Percentiles rank a stretch among this genome's conserved stretches.
Conservation (phyloP, 2,329 filamentous ascomycete species). For the Emericellopsis cladophorae region DNA sequence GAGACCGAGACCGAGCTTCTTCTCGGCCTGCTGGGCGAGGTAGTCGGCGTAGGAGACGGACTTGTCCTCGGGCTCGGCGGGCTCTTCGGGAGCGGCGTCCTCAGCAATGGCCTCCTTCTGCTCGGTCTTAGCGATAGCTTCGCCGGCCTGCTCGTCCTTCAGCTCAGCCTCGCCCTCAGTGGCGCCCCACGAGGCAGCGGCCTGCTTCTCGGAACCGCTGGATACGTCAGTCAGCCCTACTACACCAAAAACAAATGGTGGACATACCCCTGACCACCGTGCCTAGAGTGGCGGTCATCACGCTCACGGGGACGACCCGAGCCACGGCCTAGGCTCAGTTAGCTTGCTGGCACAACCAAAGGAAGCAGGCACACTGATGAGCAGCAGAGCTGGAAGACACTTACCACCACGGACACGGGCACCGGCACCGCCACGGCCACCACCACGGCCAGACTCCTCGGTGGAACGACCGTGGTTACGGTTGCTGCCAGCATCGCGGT, state of each 20-base stretch:
- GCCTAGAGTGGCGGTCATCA: constrained; percentile 41
- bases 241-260: background rate
- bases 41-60: constrained; percentile 84
- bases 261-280: constrained; percentile 30
- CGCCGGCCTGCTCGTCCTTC: constrained; percentile 84
- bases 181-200: constrained; percentile 80
- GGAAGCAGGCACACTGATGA: background rate
- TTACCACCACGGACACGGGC: constrained; percentile 49
- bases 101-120: constrained; percentile 55
- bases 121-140: constrained; percentile 77
- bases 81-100: constrained; percentile 31
- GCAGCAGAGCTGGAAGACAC: constrained; percentile 9
- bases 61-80: constrained; percentile 67
- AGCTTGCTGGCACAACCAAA: background rate
- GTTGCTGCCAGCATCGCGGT: constrained; percentile 67
- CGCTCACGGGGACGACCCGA: constrained; percentile 36
- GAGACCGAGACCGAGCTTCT: constrained; percentile 59
- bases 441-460: constrained; percentile 48
- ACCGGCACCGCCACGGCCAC: constrained; percentile 48
- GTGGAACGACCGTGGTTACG: constrained; percentile 73
- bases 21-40: constrained; percentile 58
- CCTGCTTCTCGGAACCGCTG: constrained; percentile 76
- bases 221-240: constrained; percentile 8
- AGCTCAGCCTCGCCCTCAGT: constrained; percentile 71
- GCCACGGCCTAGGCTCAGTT: constrained; percentile 31